A percentile compares a stretch with the other conserved stretches of the same genome.
Conservation (phyloP, 768 basidiomycete genomes). For the Pholiota molesta region DNA sequence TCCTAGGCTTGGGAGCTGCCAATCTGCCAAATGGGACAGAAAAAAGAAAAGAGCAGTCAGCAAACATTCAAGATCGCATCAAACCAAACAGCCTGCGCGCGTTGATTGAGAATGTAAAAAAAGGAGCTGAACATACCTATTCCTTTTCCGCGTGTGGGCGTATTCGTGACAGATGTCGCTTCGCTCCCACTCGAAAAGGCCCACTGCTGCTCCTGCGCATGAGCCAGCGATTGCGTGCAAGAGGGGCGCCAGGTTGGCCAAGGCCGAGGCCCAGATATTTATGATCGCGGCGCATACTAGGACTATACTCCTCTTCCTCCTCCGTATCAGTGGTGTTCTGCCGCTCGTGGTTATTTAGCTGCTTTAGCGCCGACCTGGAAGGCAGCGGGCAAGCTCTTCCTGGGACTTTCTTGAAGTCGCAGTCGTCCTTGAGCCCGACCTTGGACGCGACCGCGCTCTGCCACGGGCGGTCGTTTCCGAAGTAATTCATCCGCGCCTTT, state of each 20-base stretch:
- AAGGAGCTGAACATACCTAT: constrained; percentile 39
- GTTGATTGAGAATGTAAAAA: constrained; percentile 7
- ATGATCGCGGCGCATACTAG: constrained; percentile 50
- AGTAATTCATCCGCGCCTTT: constrained; percentile 60
- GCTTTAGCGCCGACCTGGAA: constrained; percentile 50
- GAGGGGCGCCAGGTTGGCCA: constrained; percentile 38
- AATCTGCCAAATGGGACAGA: constrained; percentile 41
- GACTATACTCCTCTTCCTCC: constrained; percentile 69
- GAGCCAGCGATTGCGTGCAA: constrained; percentile 57
- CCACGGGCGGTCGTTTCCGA: constrained; percentile 69
- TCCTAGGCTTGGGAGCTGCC: constrained; percentile 56
- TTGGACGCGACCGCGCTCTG: constrained; percentile 79
- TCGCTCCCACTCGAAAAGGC: constrained; percentile 82
- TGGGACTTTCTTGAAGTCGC: constrained; percentile 51
- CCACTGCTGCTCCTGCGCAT: constrained; percentile 83
- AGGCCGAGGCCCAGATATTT: constrained; percentile 69
- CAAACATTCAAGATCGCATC: constrained; percentile 14
- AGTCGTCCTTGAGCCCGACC: constrained; percentile 55
- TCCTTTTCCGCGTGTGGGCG: constrained; percentile 63
- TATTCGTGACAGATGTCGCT: constrained; percentile 53
- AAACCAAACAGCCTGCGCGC: constrained; percentile 11
- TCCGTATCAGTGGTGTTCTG: constrained; percentile 57
- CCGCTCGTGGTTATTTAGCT: constrained; percentile 36
- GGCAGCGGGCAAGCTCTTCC: constrained; percentile 78
- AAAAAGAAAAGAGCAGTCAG: constrained; percentile 11